Conservation (phyloP, 306 rosid species). For the Vigna trinervia region DNA sequence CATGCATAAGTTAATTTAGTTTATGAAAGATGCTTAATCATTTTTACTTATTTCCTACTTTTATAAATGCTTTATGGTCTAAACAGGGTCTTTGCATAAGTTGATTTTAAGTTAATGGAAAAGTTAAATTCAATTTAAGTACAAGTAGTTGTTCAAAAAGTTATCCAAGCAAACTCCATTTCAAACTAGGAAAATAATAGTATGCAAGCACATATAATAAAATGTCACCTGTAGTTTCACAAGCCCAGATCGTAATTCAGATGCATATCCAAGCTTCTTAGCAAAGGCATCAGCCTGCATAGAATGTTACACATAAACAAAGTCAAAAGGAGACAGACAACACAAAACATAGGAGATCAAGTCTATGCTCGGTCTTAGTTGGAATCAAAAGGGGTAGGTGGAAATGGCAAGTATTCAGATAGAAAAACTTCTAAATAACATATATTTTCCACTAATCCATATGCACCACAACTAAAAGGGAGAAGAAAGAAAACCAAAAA, state of each 20-base stretch:
- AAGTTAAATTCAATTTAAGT: neutral
- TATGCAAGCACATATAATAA: slow-evolving; percentile 7
- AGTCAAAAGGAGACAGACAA: neutral
- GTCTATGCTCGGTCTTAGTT: slow-evolving; percentile 17
- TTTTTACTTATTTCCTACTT: neutral
- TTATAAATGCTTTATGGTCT: neutral
- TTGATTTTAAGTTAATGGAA: neutral
- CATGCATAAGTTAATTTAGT: neutral
- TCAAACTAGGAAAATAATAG: slow-evolving; percentile 14
- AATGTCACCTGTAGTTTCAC: slow-evolving; percentile 82
- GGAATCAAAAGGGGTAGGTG: slow-evolving; percentile 9
- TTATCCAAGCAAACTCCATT: neutral
- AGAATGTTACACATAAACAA: slow-evolving; percentile 18
- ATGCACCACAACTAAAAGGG: neutral
- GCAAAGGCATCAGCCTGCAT: slow-evolving; percentile 92
- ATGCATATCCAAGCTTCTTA: slow-evolving; percentile 79
- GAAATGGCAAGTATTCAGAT: slow-evolving; percentile 11
- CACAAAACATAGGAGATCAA: neutral
- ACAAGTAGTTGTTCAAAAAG: neutral
- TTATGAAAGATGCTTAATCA: neutral
- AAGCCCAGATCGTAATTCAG: slow-evolving; percentile 70
- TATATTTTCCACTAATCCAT: slow-evolving; percentile 12
- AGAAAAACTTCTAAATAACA: neutral
- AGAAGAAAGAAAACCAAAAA: slow-evolving; percentile 17
- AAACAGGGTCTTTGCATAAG: neutral